These are phyloP conservation scores for Globisporangium apiculatum DNA, from an alignment of 352 stramenopile species.

Conservation along the genomic window DNA sequence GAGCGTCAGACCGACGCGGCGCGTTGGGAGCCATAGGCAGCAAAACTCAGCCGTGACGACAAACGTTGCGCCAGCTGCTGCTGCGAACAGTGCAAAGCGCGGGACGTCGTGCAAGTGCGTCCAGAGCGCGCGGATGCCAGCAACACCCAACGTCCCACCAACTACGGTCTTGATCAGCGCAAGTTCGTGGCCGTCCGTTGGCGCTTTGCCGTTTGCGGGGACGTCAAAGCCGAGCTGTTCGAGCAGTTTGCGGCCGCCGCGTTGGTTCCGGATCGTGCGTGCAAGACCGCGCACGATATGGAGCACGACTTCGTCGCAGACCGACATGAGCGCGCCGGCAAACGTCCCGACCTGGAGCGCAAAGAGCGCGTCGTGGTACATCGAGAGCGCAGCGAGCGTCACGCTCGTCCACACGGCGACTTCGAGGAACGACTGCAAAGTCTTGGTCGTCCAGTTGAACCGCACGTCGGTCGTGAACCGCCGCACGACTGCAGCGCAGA, in stretches of 20 bases:
- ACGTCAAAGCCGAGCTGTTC: slow-evolving; percentile 67
- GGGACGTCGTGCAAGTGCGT: slow-evolving; percentile 65
- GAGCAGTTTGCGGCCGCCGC: slow-evolving; percentile 45
- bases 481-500: slow-evolving; percentile 41
- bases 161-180: slow-evolving; percentile 73
- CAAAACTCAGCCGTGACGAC: slow-evolving; percentile 71
- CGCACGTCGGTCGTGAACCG: slow-evolving; percentile 67
- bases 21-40: slow-evolving; percentile 71
- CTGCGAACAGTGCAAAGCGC: slow-evolving; percentile 60
- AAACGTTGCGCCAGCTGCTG: slow-evolving; percentile 59
- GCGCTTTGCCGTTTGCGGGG: slow-evolving; percentile 54
- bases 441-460: slow-evolving; percentile 82
- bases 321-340: slow-evolving; percentile 71
- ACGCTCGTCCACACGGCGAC: slow-evolving; percentile 65
- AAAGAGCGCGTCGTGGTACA: slow-evolving; percentile 42
- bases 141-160: slow-evolving; percentile 66
- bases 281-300: slow-evolving; percentile 56
- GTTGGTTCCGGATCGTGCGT: slow-evolving; percentile 65
- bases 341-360: slow-evolving; percentile 68
- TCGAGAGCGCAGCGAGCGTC: slow-evolving; percentile 50
- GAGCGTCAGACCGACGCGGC: slow-evolving; percentile 58
- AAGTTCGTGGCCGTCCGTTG: slow-evolving; percentile 60
- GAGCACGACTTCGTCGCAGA: slow-evolving; percentile 72
- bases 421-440: slow-evolving; percentile 79
- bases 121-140: slow-evolving; percentile 55